Evolutionary conservation across 305 asterid species (phyloP), one percentile per base, ranked within the genome.

Genomic region (Coffea humblotiana): DNA sequence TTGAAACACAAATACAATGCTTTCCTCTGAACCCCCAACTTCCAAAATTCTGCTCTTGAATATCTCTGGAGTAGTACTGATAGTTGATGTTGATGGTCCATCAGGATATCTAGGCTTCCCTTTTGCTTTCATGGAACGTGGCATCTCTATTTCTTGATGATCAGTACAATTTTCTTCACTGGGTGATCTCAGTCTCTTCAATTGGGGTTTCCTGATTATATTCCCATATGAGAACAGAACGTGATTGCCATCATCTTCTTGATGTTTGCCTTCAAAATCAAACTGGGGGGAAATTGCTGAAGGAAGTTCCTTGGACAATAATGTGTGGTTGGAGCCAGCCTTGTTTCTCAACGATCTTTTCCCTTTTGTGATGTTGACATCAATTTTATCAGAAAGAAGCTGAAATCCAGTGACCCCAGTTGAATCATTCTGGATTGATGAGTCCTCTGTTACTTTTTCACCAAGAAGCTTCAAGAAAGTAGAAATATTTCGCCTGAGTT

Each of bases 11-110:
- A 79, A 49, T 3, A 6, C 15, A 0, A 79, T 27, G 13, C 19
- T 71, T 8, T 40, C 2, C 3, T 71, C 43, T 14, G 43, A 29
- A 37, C 82, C 82, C 32, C 78, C 82, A 16, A 79, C 2, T 19
- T 75, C 66, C 19, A 23, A 10, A 47, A 79, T 79, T 32, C 35
- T 60, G 25, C 35, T 13, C 35, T 16, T 11, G 71, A 79, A 79
- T 10, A 4, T 18, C 14, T 58, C 45, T 0, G 47, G 19, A n/a
- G 0, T 48, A 18, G 63, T 6, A 21, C 10, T 0, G 21, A 8
- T 21, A 21, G 65, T 10, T 6, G 8, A 60, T 0, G 14, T 19
- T 60, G 14, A 19, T 60, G 12, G 65, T 23, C 65, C 65, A 60
- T 21, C 65, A 21, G 21, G 27, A 60, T 19, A 0, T 19, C 3